Conservation (phyloP, 495 filamentous ascomycete species). For the Penicillium cosmopolitanum region DNA sequence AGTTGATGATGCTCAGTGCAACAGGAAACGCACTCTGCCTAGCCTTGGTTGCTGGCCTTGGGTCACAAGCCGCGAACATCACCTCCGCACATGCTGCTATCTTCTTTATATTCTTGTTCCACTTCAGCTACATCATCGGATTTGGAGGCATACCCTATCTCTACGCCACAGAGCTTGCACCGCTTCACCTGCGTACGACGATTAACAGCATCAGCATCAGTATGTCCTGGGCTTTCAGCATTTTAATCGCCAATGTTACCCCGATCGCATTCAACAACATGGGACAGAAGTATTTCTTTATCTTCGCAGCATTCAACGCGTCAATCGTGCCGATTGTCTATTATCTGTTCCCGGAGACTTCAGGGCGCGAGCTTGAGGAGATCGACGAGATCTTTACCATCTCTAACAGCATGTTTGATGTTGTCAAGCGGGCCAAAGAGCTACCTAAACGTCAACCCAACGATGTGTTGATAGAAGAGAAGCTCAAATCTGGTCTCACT, state of each 20-base stretch:
- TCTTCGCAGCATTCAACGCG: slow-evolving; percentile 53
- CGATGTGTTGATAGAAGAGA: background rate
- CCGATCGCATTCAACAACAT: slow-evolving; percentile 27
- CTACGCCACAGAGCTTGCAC: slow-evolving; percentile 56
- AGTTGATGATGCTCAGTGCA: slow-evolving; percentile 24
- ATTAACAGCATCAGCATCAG: slow-evolving; percentile 53
- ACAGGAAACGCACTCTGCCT: slow-evolving; percentile 48
- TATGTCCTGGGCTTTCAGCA: slow-evolving; percentile 49
- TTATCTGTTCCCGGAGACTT: slow-evolving; percentile 63
- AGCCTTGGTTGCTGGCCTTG: slow-evolving; percentile 38
- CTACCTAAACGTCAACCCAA: slow-evolving; percentile 14
- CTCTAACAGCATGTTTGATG: slow-evolving; percentile 19
- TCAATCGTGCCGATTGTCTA: slow-evolving; percentile 63
- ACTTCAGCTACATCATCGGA: slow-evolving; percentile 55
- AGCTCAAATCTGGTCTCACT: background rate
- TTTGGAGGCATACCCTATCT: slow-evolving; percentile 59
- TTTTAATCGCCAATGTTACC: slow-evolving; percentile 24
- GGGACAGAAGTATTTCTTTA: slow-evolving; percentile 26
- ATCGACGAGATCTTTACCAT: slow-evolving; percentile 52
- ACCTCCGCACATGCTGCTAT: slow-evolving; percentile 33
- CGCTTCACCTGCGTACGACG: slow-evolving; percentile 50
- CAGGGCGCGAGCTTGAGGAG: slow-evolving; percentile 53
- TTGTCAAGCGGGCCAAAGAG: slow-evolving; percentile 19
- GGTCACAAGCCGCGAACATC: slow-evolving; percentile 17
- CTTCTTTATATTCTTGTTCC: slow-evolving; percentile 57